Evolutionary conservation across 176 grass and related monocot genomes (phyloP).

Genomic region (Musa schizocarpa): DNA sequence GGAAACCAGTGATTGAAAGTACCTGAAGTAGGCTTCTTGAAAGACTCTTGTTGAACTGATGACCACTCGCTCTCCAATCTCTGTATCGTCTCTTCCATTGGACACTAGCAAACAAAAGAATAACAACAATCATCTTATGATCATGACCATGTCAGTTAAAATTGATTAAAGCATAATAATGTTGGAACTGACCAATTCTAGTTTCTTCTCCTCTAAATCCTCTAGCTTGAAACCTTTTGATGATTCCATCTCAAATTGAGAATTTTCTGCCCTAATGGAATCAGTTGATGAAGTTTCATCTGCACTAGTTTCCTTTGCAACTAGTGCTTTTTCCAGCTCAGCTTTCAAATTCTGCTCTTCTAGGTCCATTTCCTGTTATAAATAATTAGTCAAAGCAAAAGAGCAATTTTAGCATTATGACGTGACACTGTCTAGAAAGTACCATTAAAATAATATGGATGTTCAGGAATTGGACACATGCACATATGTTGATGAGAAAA

Average conservation of each 20-base stretch:
- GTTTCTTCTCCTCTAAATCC: conserved; percentile 72
- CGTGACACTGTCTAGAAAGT: background rate
- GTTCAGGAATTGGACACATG: background rate
- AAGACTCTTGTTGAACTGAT: conserved; percentile 59
- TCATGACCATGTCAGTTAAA: conserved; percentile 1
- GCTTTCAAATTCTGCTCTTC: conserved; percentile 45
- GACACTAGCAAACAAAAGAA: conserved; percentile 30
- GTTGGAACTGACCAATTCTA: conserved; percentile 38
- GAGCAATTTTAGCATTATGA: background rate
- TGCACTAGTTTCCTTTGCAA: conserved; percentile 36
- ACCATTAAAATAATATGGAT: background rate
- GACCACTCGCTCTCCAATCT: conserved; percentile 67
- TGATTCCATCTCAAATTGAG: conserved; percentile 40
- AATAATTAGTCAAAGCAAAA: background rate
- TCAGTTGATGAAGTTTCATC: conserved; percentile 31
- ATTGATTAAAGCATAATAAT: conserved; percentile 11
- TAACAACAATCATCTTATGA: background rate
- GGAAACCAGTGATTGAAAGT: conserved; percentile 17
- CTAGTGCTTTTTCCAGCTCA: conserved; percentile 49
- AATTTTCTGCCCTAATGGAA: conserved; percentile 37
- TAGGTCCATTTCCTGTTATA: conserved; percentile 54
- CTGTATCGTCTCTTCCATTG: conserved; percentile 48
- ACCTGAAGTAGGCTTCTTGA: conserved; percentile 76
- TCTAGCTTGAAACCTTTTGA: conserved; percentile 42
- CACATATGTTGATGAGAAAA: background rate